These are phyloP conservation scores for Hypoxylon sp. DNA, from an alignment of 2,329 filamentous ascomycete species.

Conservation along the genomic window DNA sequence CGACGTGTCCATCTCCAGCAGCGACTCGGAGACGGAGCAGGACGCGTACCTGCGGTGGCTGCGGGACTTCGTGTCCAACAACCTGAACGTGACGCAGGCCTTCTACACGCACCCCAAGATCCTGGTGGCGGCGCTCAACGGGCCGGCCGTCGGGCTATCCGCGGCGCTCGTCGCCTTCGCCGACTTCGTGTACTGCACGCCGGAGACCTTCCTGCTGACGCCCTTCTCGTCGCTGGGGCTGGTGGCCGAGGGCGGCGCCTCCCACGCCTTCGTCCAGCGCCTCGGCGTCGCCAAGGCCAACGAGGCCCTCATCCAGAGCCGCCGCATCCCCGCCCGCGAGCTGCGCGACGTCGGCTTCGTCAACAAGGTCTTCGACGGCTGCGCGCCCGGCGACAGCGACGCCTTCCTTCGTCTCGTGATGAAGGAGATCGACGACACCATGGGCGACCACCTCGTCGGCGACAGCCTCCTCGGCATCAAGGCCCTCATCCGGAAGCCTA, in stretches of 20 bases:
- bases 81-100: constrained; percentile 86
- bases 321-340: constrained; percentile 75
- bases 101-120: constrained; percentile 96
- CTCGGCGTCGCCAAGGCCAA: constrained; percentile 85
- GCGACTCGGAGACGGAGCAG: constrained; percentile 21
- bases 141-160: constrained; percentile 86
- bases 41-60: constrained; percentile 65
- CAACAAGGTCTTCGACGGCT: constrained; percentile 76
- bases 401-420: constrained; percentile 77
- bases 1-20: constrained; percentile 70
- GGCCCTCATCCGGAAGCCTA: constrained; percentile 77
- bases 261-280: constrained; percentile 77
- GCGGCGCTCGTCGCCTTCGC: constrained; percentile 83
- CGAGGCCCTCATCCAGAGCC: constrained; percentile 92
- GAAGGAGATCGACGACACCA: constrained; percentile 78
- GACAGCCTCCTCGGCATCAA: constrained; percentile 86
- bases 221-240: constrained; percentile 91
- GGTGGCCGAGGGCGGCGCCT: constrained; percentile 87
- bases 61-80: constrained; percentile 78
- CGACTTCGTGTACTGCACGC: constrained; percentile 91
- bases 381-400: constrained; percentile 67
- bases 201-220: constrained; percentile 84
- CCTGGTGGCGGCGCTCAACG: constrained; percentile 89
- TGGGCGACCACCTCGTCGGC: constrained; percentile 81
- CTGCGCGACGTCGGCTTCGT: constrained; percentile 81